These are phyloP conservation scores for Protostelium mycophagum DNA, from an alignment of 78 protist genomes.

Conservation along the genomic window DNA sequence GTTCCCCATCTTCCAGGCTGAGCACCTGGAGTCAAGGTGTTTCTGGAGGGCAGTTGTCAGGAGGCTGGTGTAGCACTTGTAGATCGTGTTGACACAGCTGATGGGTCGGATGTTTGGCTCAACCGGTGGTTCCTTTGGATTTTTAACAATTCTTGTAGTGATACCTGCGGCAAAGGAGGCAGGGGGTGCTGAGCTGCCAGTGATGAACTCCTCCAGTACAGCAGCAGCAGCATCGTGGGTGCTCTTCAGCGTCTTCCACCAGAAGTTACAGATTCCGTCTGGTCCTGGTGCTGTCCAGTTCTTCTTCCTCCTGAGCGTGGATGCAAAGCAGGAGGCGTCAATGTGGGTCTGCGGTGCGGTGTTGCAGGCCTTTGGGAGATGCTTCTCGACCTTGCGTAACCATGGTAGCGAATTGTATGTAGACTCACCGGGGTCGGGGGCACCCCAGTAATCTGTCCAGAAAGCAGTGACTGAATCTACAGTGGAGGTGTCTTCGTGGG, in stretches of 20 bases:
- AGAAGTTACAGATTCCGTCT: neutral
- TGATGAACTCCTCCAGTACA: neutral
- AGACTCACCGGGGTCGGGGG: too few species aligned
- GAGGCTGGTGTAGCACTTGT: neutral
- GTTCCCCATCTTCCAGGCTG: too few species aligned
- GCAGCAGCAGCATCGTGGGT: neutral
- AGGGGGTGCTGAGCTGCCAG: neutral
- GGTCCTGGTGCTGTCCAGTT: constrained; percentile 14
- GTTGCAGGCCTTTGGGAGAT: too few species aligned
- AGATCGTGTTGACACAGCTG: neutral
- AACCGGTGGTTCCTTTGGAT: neutral
- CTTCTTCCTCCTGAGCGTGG: neutral
- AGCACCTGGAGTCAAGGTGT: too few species aligned
- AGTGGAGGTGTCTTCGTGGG: too few species aligned
- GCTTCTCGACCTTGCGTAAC: too few species aligned
- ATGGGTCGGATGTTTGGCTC: neutral
- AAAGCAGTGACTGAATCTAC: too few species aligned
- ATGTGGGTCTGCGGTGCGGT: neutral
- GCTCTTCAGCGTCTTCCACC: neutral
- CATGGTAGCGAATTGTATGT: too few species aligned
- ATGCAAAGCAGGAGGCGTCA: neutral
- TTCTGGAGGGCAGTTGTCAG: too few species aligned
- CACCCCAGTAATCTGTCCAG: too few species aligned
- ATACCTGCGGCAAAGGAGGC: neutral
- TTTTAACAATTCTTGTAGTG: neutral